These are phyloP conservation scores for Tricholoma saponaceum DNA, from an alignment of 768 basidiomycete genomes.

Conservation along the genomic window DNA sequence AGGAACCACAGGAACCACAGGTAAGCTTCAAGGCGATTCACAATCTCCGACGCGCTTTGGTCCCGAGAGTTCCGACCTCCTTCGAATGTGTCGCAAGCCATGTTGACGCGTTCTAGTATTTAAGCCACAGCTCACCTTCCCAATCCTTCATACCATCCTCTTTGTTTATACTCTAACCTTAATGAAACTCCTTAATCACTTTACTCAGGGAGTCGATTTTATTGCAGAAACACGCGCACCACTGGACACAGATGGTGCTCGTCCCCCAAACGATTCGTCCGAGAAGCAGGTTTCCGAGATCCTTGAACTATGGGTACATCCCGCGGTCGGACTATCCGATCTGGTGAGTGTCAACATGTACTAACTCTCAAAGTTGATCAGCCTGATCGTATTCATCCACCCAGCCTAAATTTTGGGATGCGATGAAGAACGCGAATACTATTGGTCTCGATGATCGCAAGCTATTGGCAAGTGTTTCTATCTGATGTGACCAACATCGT, in stretches of 20 bases:
- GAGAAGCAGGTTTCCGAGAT: conserved; percentile 25
- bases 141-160: conserved; percentile 5
- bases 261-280: conserved; percentile 14
- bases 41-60: conserved; percentile 7
- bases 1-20: background rate
- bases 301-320: conserved; percentile 23
- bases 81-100: background rate
- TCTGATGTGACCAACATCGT: background rate
- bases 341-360: conserved; percentile 20
- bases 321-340: conserved; percentile 22
- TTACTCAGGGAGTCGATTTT: conserved; percentile 23
- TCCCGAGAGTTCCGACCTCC: background rate
- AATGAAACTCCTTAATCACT: conserved; percentile 11
- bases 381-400: background rate
- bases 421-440: conserved; percentile 34
- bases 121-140: conserved; percentile 2
- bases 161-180: conserved; percentile 5
- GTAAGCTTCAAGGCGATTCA: conserved; percentile 7
- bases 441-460: conserved; percentile 55
- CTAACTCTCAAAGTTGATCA: background rate
- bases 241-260: conserved; percentile 31
- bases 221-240: conserved; percentile 20
- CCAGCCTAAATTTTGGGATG: conserved; percentile 49
- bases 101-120: background rate
- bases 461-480: conserved; percentile 42